Conservation (phyloP, 2,329 filamentous ascomycete genomes). For the Lanzia echinophila region DNA sequence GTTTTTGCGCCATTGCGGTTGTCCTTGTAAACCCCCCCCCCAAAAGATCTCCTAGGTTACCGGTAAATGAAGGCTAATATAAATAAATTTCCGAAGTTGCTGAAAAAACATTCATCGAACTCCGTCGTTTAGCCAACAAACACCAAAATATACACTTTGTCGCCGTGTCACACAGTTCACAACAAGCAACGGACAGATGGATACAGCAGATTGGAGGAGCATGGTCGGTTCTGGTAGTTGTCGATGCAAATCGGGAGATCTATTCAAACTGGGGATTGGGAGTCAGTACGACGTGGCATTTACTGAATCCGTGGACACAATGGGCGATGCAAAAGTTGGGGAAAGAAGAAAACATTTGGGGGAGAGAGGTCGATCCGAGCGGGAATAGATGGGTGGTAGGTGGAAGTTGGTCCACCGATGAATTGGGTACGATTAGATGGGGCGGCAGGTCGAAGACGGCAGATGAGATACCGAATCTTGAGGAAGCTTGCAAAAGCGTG, state of each 20-base stretch:
- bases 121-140: slow-evolving; percentile 47
- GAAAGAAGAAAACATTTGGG: slow-evolving; percentile 55
- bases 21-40: slow-evolving; percentile 54
- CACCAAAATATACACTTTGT: slow-evolving; percentile 50
- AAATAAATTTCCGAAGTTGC: slow-evolving; percentile 43
- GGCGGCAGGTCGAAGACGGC: slow-evolving; percentile 41
- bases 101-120: slow-evolving; percentile 56
- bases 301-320: slow-evolving; percentile 52
- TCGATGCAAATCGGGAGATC: slow-evolving; percentile 53
- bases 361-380: slow-evolving; percentile 56
- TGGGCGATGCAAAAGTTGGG: slow-evolving; percentile 51
- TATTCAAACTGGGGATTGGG: slow-evolving; percentile 65
- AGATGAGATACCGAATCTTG: slow-evolving; percentile 49
- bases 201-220: slow-evolving; percentile 24
- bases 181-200: slow-evolving; percentile 48
- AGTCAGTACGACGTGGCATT: slow-evolving; percentile 54
- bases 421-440: slow-evolving; percentile 42
- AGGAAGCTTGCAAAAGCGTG: slow-evolving; percentile 35
- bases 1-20: slow-evolving; percentile 67
- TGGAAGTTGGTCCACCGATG: slow-evolving; percentile 44
- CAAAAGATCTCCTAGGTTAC: not conserved
- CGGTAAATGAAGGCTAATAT: not conserved
- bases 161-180: slow-evolving; percentile 55
- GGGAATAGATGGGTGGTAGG: slow-evolving; percentile 63
- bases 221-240: slow-evolving; percentile 48